Percentiles rank a stretch among this genome's conserved stretches.
phyloP scores from a whole-genome alignment of 495 filamentous ascomycete genomes.

The Neurospora sp. region DNA sequence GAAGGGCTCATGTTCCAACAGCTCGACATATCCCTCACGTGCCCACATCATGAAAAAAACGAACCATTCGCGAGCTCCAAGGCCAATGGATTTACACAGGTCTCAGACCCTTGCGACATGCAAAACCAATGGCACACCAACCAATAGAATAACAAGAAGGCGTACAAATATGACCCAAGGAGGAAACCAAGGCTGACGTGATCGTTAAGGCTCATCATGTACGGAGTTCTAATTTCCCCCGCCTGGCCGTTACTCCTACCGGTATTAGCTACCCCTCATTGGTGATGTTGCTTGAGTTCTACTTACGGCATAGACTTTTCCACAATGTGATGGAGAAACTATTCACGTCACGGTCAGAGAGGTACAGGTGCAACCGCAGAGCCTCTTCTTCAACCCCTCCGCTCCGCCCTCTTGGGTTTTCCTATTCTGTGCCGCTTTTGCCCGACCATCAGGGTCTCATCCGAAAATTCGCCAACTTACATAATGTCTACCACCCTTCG shows the following conservation, averaged over 20 bases:
- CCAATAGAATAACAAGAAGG: conserved; percentile 9
- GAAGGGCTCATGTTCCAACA: background rate
- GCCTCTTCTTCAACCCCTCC: background rate
- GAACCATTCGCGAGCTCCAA: background rate
- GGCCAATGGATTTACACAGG: background rate
- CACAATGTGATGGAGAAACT: background rate
- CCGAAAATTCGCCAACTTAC: background rate
- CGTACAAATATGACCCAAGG: conserved; percentile 10
- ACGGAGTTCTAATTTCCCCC: background rate
- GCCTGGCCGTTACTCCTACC: background rate
- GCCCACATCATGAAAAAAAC: background rate
- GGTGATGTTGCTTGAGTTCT: background rate
- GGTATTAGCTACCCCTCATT: background rate
- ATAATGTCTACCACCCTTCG: background rate
- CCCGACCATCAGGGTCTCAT: background rate
- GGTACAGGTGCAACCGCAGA: background rate
- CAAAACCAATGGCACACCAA: conserved; percentile 15
- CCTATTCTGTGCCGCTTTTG: background rate
- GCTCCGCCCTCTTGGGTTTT: background rate
- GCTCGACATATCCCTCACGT: background rate
- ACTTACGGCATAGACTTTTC: background rate
- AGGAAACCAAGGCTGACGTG: conserved; percentile 6
- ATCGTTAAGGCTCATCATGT: background rate
- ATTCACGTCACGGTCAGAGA: background rate
- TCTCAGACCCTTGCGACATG: conserved; percentile 10